Base-by-base conservation (phyloP, 176 grass and related monocot species). In the Oryza officinalis region DNA sequence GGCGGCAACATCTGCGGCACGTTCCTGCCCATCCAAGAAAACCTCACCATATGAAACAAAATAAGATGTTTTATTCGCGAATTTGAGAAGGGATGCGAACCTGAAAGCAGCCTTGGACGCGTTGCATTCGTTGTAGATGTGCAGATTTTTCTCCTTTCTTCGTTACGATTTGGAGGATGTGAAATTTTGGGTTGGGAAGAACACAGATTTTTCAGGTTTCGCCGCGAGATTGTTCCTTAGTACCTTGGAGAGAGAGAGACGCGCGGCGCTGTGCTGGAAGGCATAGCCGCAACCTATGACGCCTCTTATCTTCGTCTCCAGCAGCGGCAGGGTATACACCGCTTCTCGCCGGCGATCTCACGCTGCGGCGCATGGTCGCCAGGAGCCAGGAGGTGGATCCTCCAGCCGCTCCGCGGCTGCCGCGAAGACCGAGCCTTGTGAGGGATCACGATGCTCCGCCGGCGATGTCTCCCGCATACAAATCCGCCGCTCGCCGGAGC, bases 1-100 rank as follows among this genome's bases (percentile, higher is more conserved):
- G 91, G 92, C 13, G 95, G 95, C 33, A 91, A 95, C 64, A 98
- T 93, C 35, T 90, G 91, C 30, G 96, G 96, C 77, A 80, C 91
- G 0, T 91, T 95, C 86, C 26, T 80, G 10, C 72, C 83, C 79
- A 93, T 98, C 77, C 89, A 94, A 80, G 92, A 94, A 40, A 91
- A 94, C 74, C 89, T 94, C 46, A 94, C 92, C 23, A 91, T 89
- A 73, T 94, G 83, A 93, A 11, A 13, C 2, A 22, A n/a, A 1
- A 23, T 5, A 23, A n/a, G 54, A 6, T 23, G 54, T 59, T 23
- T 3, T 59, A 3, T n/a, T 59, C 23, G 20, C 57, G 57, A 25
- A 10, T 25, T n/a, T 61, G 57, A 25, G 57, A 61, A 25, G 57
- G 57, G 23, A 23, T 3, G 10, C 57, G n/a, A 61, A 61, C 57